Percentiles rank a stretch among this genome's conserved stretches.
Evolutionary conservation across 768 basidiomycete genomes (phyloP).

Genomic region (Polyporus arcularius): DNA sequence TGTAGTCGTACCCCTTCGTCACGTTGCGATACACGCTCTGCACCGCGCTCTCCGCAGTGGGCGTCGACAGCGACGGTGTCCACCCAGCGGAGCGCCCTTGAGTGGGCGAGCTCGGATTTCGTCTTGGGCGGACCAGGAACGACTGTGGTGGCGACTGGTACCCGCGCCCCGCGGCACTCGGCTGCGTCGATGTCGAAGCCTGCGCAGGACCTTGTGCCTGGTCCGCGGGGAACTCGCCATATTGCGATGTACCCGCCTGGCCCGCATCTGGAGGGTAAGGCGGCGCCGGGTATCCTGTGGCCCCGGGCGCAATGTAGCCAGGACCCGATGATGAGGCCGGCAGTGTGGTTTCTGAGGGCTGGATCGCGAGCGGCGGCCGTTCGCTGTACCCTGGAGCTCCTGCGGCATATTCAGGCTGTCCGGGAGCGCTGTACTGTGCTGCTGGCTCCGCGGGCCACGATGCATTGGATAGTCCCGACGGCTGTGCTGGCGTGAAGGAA

Average conservation of each 20-base stretch:
- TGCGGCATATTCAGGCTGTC: conserved; percentile 21
- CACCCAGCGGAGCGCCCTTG: conserved; percentile 10
- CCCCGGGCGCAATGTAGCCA: conserved; percentile 17
- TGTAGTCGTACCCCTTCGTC: conserved; percentile 87
- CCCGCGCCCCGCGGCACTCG: neutral
- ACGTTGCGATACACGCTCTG: conserved; percentile 61
- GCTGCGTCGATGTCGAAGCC: neutral
- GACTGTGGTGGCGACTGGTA: conserved; percentile 7
- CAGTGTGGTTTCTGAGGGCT: conserved; percentile 34
- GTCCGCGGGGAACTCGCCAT: conserved; percentile 18
- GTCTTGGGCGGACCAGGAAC: conserved; percentile 14
- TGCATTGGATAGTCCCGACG: conserved; percentile 30
- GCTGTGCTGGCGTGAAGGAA: conserved; percentile 20
- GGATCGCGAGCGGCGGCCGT: conserved; percentile 32
- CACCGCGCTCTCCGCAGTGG: conserved; percentile 18
- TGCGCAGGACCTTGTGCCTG: conserved; percentile 13
- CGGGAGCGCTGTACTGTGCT: conserved; percentile 10
- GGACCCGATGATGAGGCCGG: conserved; percentile 29
- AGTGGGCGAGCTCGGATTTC: conserved; percentile 18
- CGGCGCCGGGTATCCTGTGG: neutral
- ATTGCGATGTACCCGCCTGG: conserved; percentile 7
- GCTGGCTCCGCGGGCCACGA: conserved; percentile 39
- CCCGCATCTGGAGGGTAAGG: conserved; percentile 4
- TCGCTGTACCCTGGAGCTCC: conserved; percentile 23
- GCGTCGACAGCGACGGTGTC: conserved; percentile 16